Conservation (phyloP, 116 monocot genomes). For the Papilionanthe hybrid region DNA sequence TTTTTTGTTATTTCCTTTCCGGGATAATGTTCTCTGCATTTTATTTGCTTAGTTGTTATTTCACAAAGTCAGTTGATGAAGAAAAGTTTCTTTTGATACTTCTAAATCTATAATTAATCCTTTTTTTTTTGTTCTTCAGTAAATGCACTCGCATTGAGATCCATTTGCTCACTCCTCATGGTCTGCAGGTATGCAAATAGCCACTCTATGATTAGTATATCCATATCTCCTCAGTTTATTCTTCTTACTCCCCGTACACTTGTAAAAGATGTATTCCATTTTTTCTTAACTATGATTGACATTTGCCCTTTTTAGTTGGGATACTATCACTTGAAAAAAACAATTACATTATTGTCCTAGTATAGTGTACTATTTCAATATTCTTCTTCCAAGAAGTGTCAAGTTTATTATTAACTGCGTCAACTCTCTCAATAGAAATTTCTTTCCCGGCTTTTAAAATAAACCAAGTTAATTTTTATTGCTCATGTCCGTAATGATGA, state of each 20-base stretch:
- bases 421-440: neutral
- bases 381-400: neutral
- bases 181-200: slow-evolving; percentile 61
- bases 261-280: neutral
- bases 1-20: too few relatives aligned
- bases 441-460: neutral
- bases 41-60: neutral
- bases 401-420: neutral
- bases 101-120: neutral
- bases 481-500: neutral
- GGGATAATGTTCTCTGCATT: neutral
- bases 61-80: neutral
- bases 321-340: neutral
- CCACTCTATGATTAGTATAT: neutral
- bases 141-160: slow-evolving; percentile 99
- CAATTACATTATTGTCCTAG: neutral
- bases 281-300: neutral
- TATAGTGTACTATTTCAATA: neutral
- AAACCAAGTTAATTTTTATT: neutral
- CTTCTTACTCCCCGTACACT: neutral
- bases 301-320: neutral
- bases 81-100: neutral
- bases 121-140: slow-evolving; percentile 34
- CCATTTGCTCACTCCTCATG: slow-evolving; percentile 90
- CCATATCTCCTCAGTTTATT: neutral